Percentiles rank a stretch among this genome's conserved stretches.
Conservation (phyloP, 768 basidiomycete species). For the Naganishia kalamii region DNA sequence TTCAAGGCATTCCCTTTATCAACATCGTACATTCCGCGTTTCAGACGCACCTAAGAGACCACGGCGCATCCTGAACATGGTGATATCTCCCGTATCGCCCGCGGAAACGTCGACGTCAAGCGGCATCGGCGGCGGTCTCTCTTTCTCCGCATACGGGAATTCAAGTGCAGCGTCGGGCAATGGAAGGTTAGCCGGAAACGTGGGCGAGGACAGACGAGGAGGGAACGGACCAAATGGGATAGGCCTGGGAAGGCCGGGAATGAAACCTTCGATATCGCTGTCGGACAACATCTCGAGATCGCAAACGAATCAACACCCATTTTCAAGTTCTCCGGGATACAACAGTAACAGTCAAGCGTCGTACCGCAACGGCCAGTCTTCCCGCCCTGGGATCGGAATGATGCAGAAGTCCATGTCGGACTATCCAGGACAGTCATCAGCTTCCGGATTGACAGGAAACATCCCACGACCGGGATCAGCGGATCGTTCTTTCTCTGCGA, state of each 20-base stretch:
- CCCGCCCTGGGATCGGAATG: slow-evolving; percentile 3
- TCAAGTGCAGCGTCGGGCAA: neutral
- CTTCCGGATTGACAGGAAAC: neutral
- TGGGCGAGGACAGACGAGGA: neutral
- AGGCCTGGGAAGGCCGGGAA: neutral
- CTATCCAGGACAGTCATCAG: neutral
- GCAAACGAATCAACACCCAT: slow-evolving; percentile 7
- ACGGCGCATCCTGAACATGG: neutral
- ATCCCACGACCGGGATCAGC: slow-evolving; percentile 1
- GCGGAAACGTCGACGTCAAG: slow-evolving; percentile 1
- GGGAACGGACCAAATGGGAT: neutral
- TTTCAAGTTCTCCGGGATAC: slow-evolving; percentile 10
- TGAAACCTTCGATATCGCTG: neutral
- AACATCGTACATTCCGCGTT: too few relatives aligned
- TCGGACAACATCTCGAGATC: slow-evolving; percentile 2
- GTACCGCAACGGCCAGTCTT: neutral
- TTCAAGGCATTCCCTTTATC: too few relatives aligned
- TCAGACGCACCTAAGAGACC: too few relatives aligned
- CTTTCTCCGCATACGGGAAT: slow-evolving; percentile 11
- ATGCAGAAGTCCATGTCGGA: neutral
- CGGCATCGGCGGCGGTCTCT: slow-evolving; percentile 2
- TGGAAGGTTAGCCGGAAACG: neutral
- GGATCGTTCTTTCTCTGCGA: neutral
- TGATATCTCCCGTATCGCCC: neutral
- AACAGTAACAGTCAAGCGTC: neutral